phyloP scores from a whole-genome alignment of 768 basidiomycete species.

The Lentinula edodes region DNA sequence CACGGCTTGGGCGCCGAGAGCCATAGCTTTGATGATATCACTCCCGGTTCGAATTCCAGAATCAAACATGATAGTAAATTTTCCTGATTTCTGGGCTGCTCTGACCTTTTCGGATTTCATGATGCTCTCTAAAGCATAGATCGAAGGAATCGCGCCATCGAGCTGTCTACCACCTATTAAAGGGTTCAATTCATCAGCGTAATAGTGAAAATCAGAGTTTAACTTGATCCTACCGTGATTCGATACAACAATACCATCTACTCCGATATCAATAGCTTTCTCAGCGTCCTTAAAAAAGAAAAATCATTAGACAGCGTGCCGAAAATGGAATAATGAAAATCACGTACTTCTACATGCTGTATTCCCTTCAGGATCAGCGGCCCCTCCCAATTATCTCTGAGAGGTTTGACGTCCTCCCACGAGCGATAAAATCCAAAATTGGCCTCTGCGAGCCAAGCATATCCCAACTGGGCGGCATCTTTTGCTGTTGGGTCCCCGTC shows the following conservation, averaged over 20 bases:
- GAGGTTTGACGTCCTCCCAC: constrained; percentile 69
- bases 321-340: no score
- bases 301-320: neutral
- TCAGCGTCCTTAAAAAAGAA: constrained; percentile 49
- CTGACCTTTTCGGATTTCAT: constrained; percentile 55
- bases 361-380: constrained; percentile 77
- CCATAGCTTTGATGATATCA: constrained; percentile 81
- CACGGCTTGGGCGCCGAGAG: constrained; percentile 80
- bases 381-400: constrained; percentile 73
- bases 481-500: constrained; percentile 44
- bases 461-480: constrained; percentile 42
- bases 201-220: neutral
- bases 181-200: neutral
- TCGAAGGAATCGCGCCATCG: constrained; percentile 72
- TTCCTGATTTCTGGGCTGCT: constrained; percentile 52
- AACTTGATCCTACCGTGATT: constrained; percentile 56
- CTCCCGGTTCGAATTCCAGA: constrained; percentile 81
- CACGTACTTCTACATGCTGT: constrained; percentile 50
- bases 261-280: constrained; percentile 55
- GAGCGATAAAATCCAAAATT: constrained; percentile 57
- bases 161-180: constrained; percentile 61
- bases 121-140: constrained; percentile 67
- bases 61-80: constrained; percentile 67
- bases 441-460: constrained; percentile 56
- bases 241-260: constrained; percentile 73